Evolutionary conservation across 2,329 filamentous ascomycete genomes (phyloP), one percentile per base, ranked within the genome.

Genomic region (Xylariales sp.): DNA sequence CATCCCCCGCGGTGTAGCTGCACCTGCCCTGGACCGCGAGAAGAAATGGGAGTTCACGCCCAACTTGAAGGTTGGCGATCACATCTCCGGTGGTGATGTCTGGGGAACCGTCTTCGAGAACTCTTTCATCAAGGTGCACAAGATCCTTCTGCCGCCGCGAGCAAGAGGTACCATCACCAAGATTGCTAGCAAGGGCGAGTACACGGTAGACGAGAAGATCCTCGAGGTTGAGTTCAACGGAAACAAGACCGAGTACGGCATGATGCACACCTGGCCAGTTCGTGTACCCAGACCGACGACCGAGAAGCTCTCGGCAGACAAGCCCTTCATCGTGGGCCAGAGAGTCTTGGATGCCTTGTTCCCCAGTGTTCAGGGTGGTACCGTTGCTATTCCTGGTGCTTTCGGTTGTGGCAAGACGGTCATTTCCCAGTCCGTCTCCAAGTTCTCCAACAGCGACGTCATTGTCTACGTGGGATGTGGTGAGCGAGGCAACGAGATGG

Each of bases 391-490:
- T 60, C 93, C 93, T 19, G 93, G 93, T 63, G 93, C 93, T 68
- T 98, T 98, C 64, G 93, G 93, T 51, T 98, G 93, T 60, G 93
- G 93, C 62, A 98, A 98, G 82, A 98, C 93, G 58, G 93, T 98
- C 72, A 98, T 98, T 69, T 90, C 84, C 59, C 93, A 98, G 71
- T 95, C 88, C 46, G 86, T 98, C 50, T 98, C 93, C 67, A 98
- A 98, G 71, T 98, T 98, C 75, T 98, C 93, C 61, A 98, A 98
- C 82, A 93, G 86, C 65, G 93, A 98, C 64, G 88, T 97, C 59
- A 98, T 98, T 54, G 87, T 98, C 55, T 98, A 98, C 63, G 93
- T 98, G 46, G 93, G 93, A 46, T 84, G 76, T 60, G 68, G 88
- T 55, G 93, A 98, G 71, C 86, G 93, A 56, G 93, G 93, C 54